phyloP scores from a whole-genome alignment of 306 rosid genomes.

The Dalbergia cultrata region DNA sequence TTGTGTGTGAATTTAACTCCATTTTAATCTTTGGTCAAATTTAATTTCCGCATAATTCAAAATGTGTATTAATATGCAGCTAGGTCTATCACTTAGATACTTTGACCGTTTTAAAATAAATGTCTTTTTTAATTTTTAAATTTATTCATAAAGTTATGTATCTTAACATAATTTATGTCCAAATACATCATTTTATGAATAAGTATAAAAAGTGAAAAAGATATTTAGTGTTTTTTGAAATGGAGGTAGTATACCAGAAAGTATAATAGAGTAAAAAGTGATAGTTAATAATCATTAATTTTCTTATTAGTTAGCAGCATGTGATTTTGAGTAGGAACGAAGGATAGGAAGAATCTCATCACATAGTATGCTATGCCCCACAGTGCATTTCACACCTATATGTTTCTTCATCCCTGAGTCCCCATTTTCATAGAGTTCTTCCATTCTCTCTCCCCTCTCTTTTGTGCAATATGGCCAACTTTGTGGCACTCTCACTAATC shows the following conservation, averaged over 20 bases:
- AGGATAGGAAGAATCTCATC: background rate
- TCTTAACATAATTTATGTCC: no score
- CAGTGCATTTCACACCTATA: slow-evolving; percentile 45
- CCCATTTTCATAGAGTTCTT: slow-evolving; percentile 25
- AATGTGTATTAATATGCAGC: background rate
- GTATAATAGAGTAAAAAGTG: background rate
- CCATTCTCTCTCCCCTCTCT: background rate
- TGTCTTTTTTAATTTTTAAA: no score
- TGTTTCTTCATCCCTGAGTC: background rate
- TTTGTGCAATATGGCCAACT: slow-evolving; percentile 53
- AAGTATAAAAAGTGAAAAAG: no score
- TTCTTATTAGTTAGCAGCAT: slow-evolving; percentile 32
- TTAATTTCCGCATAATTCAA: background rate
- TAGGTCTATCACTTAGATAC: no score
- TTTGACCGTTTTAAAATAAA: no score
- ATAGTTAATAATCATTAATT: background rate
- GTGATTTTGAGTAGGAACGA: slow-evolving; percentile 42
- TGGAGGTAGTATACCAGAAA: background rate
- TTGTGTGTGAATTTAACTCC: background rate
- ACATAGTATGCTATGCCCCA: slow-evolving; percentile 19
- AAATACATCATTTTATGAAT: no score
- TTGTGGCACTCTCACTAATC: slow-evolving; percentile 45
- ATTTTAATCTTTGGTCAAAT: background rate
- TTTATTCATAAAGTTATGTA: no score
- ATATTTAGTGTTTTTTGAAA: no score